Base-by-base conservation (phyloP, 2,329 filamentous ascomycete genomes). In the Fusarium haematococcum region DNA sequence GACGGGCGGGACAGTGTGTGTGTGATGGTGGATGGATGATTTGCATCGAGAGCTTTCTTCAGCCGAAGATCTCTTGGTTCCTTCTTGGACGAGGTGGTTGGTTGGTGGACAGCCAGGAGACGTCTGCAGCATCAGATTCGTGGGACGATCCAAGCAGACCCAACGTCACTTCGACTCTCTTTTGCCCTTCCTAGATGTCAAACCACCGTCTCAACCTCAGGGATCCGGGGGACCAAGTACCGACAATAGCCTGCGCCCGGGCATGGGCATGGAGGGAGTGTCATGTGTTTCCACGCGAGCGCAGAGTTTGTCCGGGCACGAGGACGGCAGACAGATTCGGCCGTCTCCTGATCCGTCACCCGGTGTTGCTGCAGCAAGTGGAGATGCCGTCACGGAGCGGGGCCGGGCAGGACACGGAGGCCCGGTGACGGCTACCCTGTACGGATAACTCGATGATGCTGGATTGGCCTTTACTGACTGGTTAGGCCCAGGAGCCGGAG, bases 81-180 rank as follows among this genome's bases (percentile, higher is more conserved):
- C 9, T 25, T 32, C 43, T 50, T 45, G 68, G 43, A 39, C 18
- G 48, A 65, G 39, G 30, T 30, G 33, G 57, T 54, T 33, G 41
- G 33, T 32, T 25, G 32, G 48, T 30, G 27, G 27, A 30, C 27
- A 8, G 27, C 27, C 27, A 30, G 27, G 27, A 30, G 56, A 50
- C 45, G 27, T 52, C 48, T 52, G 20, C 35, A 20, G 35, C 57
- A 43, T 62, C 33, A 62, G 64, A 61, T 65, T 43, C 43, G 62
- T 75, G 59, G 63, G 69, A 70, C 63, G 76, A 76, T 73, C 61
- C 48, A 50, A 58, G 18, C 48, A 59, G 61, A n/a, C 45, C 54
- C 54, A 67, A 76, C 76, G 73, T 78, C 76, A 78, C 75, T 56
- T 68, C 70, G 76, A 67, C 60, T 75, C 52, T 69, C 63, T n/a